Percentiles rank a stretch among this genome's conserved stretches.
phyloP scores from a whole-genome alignment of 75 land plant species.

The Picea glauca region DNA sequence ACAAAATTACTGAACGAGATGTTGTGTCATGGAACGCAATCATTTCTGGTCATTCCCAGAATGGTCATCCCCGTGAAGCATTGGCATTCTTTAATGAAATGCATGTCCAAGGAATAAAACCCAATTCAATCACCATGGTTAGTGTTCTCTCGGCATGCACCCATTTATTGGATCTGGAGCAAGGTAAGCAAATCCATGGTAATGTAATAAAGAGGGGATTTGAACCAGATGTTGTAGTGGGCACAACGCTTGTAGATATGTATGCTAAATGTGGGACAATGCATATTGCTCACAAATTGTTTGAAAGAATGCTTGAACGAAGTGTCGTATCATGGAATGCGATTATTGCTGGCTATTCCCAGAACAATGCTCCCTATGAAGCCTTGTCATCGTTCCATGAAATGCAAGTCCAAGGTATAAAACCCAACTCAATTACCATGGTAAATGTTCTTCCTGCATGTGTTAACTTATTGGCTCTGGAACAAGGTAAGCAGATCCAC shows the following conservation, averaged over 20 bases:
- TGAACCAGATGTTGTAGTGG: background rate
- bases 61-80: slow-evolving; percentile 25
- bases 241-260: slow-evolving; percentile 1
- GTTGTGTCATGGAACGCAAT: slow-evolving; percentile 50
- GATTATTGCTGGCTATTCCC: slow-evolving; percentile 13
- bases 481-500: slow-evolving; percentile 18
- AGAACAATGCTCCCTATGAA: background rate
- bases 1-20: slow-evolving; percentile 38
- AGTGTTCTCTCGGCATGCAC: background rate
- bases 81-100: slow-evolving; percentile 40
- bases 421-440: slow-evolving; percentile 8
- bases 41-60: slow-evolving; percentile 35
- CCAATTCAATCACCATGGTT: background rate
- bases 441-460: slow-evolving; percentile 11
- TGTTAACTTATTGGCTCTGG: background rate
- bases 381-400: slow-evolving; percentile 6
- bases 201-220: slow-evolving; percentile 5
- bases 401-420: slow-evolving; percentile 13
- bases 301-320: slow-evolving; percentile 8
- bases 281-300: slow-evolving; percentile 8
- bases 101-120: slow-evolving; percentile 11
- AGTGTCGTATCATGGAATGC: slow-evolving; percentile 18
- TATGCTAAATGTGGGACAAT: slow-evolving; percentile 21
- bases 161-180: background rate
- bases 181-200: slow-evolving; percentile 1